Percentiles rank a stretch among this genome's conserved stretches.
These are phyloP conservation scores for Sarocladium kiliense DNA, from an alignment of 2,329 filamentous ascomycete species.

Conservation along the genomic window DNA sequence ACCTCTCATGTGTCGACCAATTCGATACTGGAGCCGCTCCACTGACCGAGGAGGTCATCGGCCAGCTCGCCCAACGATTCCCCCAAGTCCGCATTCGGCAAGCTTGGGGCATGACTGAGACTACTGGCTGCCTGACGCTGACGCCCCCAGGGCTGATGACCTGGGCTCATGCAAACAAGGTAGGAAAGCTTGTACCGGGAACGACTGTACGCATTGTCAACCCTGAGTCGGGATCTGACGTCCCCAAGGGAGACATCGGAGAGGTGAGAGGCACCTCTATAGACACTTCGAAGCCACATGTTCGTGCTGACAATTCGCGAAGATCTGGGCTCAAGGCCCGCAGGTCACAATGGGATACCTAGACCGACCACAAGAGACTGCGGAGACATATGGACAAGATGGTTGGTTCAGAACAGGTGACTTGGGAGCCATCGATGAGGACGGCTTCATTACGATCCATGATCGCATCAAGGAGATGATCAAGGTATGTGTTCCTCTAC, in stretches of 20 bases:
- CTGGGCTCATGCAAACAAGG: slow-evolving; percentile 9
- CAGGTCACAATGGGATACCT: slow-evolving; percentile 72
- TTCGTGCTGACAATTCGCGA: no score
- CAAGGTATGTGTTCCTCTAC: no score
- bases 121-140: slow-evolving; percentile 65
- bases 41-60: slow-evolving; percentile 6
- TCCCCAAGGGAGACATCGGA: no score
- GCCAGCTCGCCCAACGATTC: slow-evolving; percentile 12
- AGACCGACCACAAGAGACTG: slow-evolving; percentile 71
- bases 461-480: slow-evolving; percentile 56
- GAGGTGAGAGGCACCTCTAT: no score
- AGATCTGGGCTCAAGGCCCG: slow-evolving; percentile 64
- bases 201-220: slow-evolving; percentile 70
- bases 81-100: slow-evolving; percentile 16
- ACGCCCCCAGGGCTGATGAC: slow-evolving; percentile 53
- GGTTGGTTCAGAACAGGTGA: slow-evolving; percentile 75
- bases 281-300: no score
- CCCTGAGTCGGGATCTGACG: no score
- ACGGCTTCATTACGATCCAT: slow-evolving; percentile 73
- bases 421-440: slow-evolving; percentile 63
- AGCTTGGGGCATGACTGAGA: slow-evolving; percentile 87
- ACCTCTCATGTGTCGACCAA: neutral
- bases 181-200: slow-evolving; percentile 31
- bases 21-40: neutral
- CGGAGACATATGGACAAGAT: slow-evolving; percentile 65